phyloP scores from a whole-genome alignment of 2,329 filamentous ascomycete species.

The Ophiostoma ips region DNA sequence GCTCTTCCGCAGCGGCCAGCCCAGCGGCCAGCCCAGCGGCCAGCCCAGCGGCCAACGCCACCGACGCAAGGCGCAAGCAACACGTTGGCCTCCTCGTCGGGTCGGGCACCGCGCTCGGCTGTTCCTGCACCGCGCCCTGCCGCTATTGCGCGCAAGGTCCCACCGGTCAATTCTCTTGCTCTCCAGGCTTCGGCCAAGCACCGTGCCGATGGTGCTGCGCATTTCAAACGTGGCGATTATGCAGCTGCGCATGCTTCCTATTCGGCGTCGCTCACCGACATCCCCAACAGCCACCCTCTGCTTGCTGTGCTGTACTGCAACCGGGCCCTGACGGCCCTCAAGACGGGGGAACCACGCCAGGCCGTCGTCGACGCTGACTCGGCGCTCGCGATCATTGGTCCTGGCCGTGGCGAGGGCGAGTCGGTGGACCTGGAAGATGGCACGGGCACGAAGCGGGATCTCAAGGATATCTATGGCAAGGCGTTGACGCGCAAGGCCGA shows the following conservation, averaged over 20 bases:
- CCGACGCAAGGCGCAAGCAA: conserved; percentile 15
- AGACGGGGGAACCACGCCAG: conserved; percentile 81
- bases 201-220: conserved; percentile 66
- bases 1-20: conserved; percentile 20
- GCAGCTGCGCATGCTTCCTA: conserved; percentile 75
- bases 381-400: conserved; percentile 67
- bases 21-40: neutral
- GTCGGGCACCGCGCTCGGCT: conserved; percentile 25
- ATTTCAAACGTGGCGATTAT: conserved; percentile 92
- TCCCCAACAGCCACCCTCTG: conserved; percentile 70
- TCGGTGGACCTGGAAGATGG: conserved; percentile 53
- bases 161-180: conserved; percentile 52
- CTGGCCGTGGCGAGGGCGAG: conserved; percentile 65
- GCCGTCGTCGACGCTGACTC: conserved; percentile 75
- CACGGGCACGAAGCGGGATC: conserved; percentile 57
- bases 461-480: conserved; percentile 89
- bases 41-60: neutral
- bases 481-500: conserved; percentile 90
- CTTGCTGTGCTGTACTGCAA: conserved; percentile 85
- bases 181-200: conserved; percentile 65
- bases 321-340: conserved; percentile 75
- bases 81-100: conserved; percentile 19
- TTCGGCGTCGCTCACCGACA: conserved; percentile 55
- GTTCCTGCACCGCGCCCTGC: conserved; percentile 16
- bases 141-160: conserved; percentile 44